Evolutionary conservation across 2,329 filamentous ascomycete species (phyloP).

Genomic region (Fusarium solani-melongenae): DNA sequence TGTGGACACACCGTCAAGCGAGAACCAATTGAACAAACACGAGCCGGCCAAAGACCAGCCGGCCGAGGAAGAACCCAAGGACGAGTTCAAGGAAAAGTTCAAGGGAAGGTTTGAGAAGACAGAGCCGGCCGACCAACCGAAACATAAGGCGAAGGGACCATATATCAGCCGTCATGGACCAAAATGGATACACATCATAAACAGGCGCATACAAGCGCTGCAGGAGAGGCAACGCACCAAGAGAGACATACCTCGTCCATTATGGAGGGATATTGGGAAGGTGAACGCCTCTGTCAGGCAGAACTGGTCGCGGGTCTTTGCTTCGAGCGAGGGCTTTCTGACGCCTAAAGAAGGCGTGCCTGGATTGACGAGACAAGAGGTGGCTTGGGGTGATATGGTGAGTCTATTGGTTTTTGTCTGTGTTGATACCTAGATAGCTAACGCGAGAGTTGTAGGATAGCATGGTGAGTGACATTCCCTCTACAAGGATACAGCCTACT

Average conservation of each 20-base stretch:
- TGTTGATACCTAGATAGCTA: background rate
- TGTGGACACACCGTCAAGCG: background rate
- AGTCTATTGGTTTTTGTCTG: constrained; percentile 45
- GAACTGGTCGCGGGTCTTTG: constrained; percentile 77
- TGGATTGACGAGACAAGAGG: constrained; percentile 72
- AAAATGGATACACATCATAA: background rate
- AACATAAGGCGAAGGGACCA: background rate
- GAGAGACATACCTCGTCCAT: constrained; percentile 21
- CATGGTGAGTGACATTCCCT: constrained; percentile 58
- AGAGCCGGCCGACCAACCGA: background rate
- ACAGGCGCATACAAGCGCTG: background rate
- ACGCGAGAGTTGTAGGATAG: constrained; percentile 52
- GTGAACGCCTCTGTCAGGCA: background rate
- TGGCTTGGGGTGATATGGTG: constrained; percentile 91
- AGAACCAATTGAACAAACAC: background rate
- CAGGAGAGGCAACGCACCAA: background rate
- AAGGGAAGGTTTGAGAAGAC: no score
- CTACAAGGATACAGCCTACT: background rate
- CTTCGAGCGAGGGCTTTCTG: constrained; percentile 80
- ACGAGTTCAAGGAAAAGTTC: background rate
- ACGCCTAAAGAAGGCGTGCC: constrained; percentile 64
- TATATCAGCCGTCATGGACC: background rate
- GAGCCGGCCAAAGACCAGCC: background rate
- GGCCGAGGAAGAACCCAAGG: background rate
- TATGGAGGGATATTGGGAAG: background rate